Evolutionary conservation across 768 basidiomycete species (phyloP), one percentile per base, ranked within the genome.

Genomic region (Panus rudis): DNA sequence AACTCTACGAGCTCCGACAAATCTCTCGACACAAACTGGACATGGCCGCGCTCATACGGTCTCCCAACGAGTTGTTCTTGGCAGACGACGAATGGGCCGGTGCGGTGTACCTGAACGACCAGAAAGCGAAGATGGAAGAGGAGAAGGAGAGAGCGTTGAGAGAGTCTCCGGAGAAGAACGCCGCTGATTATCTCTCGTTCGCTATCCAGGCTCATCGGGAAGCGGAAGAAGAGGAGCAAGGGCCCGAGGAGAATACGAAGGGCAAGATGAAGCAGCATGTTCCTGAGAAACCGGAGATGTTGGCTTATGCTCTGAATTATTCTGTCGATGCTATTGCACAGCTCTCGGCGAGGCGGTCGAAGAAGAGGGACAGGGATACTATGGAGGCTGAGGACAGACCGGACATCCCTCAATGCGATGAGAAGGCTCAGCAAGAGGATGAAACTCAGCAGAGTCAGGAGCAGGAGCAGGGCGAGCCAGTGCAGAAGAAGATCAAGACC

Each of bases 281-380:
- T 4, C 67, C 41, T 3, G 55, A 75, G 49, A 68, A 68, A 7
- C 66, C 69, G 7, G 72, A 70, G 27, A 71, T 77, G 52, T 60
- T 79, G 40, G 70, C 69, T 19, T 67, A 70, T 21, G 81, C 82
- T 39, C 60, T 89, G 52, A 68, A 72, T 11, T 74, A 76, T 56
- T 73, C 78, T 37, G 80, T 72, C 3, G 67, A 66, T 19, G 63
- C 71, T 27, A 73, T 88, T 32, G 61, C 66, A 33, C 58, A 66
- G 48, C 52, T 81, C 7, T 43, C 44, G 2, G 38, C 31, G 37
- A 42, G 37, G 26, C 39, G 24, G 32, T 43, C 44, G 2, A 41
- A 37, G 37, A 42, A 40, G 26, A 39, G 24, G 32, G 28, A 45
- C 13, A 30, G 10, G 13, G 39, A 49, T 14, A 40, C 43, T 21